Conservation (phyloP, 352 stramenopile species). For the Phytophthora sp. region DNA sequence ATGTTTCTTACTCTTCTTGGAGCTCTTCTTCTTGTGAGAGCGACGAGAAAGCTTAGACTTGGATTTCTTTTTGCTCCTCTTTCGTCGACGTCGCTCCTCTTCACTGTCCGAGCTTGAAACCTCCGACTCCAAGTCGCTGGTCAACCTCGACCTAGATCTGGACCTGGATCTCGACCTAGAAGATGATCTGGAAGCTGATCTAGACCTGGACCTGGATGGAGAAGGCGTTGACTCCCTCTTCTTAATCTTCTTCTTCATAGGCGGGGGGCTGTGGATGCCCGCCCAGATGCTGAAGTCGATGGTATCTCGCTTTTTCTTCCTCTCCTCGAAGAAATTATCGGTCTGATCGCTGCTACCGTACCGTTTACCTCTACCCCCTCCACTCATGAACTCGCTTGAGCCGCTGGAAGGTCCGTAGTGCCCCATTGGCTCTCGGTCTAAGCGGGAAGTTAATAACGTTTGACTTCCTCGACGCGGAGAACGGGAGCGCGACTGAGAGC, state of each 20-base stretch:
- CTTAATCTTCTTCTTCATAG: slow-evolving; percentile 57
- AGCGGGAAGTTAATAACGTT: slow-evolving; percentile 25
- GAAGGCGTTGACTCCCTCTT: slow-evolving; percentile 25
- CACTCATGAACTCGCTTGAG: slow-evolving; percentile 27
- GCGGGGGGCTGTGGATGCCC: slow-evolving; percentile 69
- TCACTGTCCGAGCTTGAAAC: slow-evolving; percentile 39
- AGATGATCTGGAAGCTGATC: slow-evolving; percentile 13
- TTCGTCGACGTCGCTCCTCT: slow-evolving; percentile 42
- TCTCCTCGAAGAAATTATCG: slow-evolving; percentile 76
- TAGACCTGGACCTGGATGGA: slow-evolving; percentile 24
- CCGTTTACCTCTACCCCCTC: slow-evolving; percentile 13
- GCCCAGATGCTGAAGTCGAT: slow-evolving; percentile 80
- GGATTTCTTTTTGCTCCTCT: slow-evolving; percentile 43
- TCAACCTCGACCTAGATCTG: slow-evolving; percentile 24
- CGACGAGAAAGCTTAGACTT: slow-evolving; percentile 41
- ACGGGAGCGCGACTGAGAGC: slow-evolving; percentile 28
- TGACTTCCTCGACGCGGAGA: slow-evolving; percentile 35
- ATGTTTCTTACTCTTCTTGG: slow-evolving; percentile 41
- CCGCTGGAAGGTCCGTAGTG: slow-evolving; percentile 33
- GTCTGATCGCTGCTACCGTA: slow-evolving; percentile 44
- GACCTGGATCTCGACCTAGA: slow-evolving; percentile 17
- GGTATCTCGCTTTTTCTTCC: slow-evolving; percentile 67
- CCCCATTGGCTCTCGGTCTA: slow-evolving; percentile 33
- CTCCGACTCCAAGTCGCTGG: slow-evolving; percentile 38
- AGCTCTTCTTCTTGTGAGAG: slow-evolving; percentile 52